Conservation (phyloP, 2,329 filamentous ascomycete genomes). For the Aspergillus sp. region DNA sequence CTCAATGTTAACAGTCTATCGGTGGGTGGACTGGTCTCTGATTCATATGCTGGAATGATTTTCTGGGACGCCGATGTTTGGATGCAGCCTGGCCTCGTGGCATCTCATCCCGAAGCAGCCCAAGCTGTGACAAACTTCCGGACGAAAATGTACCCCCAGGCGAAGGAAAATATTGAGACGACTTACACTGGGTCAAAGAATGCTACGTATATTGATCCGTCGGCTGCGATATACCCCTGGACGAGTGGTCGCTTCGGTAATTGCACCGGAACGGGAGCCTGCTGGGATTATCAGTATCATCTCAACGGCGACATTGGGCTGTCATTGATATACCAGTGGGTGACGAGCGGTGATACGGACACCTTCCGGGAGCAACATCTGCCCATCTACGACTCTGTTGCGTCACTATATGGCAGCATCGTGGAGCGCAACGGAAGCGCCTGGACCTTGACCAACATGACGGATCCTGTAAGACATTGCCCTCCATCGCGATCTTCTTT, state of each 20-base stretch:
- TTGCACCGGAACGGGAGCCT: constrained; percentile 64
- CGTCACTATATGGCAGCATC: constrained; percentile 61
- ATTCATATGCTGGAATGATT: constrained; percentile 66
- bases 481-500: neutral
- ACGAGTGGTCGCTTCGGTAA: constrained; percentile 67
- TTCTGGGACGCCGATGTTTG: constrained; percentile 68
- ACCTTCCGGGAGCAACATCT: constrained; percentile 58
- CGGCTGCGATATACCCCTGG: constrained; percentile 67
- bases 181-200: constrained; percentile 61
- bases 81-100: constrained; percentile 67
- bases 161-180: constrained; percentile 58
- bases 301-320: constrained; percentile 69
- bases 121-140: constrained; percentile 67
- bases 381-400: constrained; percentile 64
- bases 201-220: constrained; percentile 55
- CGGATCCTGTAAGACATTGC: constrained; percentile 59
- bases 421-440: constrained; percentile 59
- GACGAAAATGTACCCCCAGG: constrained; percentile 58
- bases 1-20: constrained; percentile 64
- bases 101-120: constrained; percentile 62
- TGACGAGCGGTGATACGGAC: constrained; percentile 58
- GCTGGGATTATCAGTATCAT: constrained; percentile 72
- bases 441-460: constrained; percentile 62
- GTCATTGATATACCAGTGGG: constrained; percentile 61
- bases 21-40: constrained; percentile 67